Percentiles rank a stretch among this genome's conserved stretches.
phyloP scores from a whole-genome alignment of 805 yeast species.

The Metschnikowia chrysomelidarum region DNA sequence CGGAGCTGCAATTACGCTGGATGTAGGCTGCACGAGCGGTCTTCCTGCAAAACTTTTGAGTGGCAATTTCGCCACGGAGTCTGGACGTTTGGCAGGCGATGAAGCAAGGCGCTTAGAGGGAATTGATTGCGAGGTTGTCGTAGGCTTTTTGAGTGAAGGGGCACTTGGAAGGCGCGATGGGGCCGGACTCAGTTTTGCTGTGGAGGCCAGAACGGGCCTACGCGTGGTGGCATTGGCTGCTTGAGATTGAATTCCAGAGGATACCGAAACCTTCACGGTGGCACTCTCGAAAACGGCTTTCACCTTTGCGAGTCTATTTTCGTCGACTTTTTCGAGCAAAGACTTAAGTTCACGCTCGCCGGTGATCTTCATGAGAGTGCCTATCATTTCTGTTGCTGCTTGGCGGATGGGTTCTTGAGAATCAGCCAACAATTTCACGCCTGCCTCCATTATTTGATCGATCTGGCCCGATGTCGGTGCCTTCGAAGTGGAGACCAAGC shows the following conservation, averaged over 20 bases:
- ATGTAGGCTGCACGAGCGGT: constrained; percentile 31
- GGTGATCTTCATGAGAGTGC: constrained; percentile 76
- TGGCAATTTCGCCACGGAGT: constrained; percentile 29
- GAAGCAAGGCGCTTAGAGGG: constrained; percentile 72
- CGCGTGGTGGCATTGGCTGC: constrained; percentile 7
- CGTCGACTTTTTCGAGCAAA: constrained; percentile 70
- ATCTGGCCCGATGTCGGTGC: constrained; percentile 54
- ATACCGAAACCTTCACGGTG: constrained; percentile 39
- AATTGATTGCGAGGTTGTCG: constrained; percentile 24
- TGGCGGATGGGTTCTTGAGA: constrained; percentile 82
- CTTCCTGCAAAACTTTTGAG: constrained; percentile 42
- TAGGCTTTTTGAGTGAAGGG: constrained; percentile 10
- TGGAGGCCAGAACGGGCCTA: neutral
- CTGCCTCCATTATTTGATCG: constrained; percentile 53
- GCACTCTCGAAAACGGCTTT: constrained; percentile 55
- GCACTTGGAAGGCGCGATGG: constrained; percentile 2
- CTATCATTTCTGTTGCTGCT: constrained; percentile 73
- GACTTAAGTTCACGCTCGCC: constrained; percentile 68
- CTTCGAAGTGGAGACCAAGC: constrained; percentile 49
- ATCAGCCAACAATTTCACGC: constrained; percentile 69
- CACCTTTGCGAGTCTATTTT: constrained; percentile 66
- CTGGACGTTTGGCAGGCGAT: constrained; percentile 58
- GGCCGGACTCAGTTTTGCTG: constrained; percentile 2
- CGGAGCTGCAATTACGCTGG: constrained; percentile 12
- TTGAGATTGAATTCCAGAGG: constrained; percentile 19